Base-by-base conservation (phyloP, 2,329 filamentous ascomycete species). In the Chalara sp. region DNA sequence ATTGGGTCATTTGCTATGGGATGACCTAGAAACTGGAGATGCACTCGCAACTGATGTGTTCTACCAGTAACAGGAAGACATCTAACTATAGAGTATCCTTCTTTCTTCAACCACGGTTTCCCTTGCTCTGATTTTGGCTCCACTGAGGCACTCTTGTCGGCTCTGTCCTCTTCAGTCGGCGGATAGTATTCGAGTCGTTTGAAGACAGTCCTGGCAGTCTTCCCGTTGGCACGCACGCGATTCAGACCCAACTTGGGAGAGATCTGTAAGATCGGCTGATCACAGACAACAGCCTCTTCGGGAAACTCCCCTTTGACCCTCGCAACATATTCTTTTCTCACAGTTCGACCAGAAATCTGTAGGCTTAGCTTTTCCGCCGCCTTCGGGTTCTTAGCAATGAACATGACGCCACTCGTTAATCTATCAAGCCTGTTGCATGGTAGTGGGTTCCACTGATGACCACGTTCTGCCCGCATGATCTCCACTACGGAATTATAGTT, bases 1-100 rank as follows among this genome's bases (percentile, higher is more conserved):
- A 99, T 97, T 6, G 93, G 93, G 65, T 99, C 93, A 67, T 99
- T 99, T 57, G 89, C 84, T 60, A 99, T 97, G 1, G 93, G 93
- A 65, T 97, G 87, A 1, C 93, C 93, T 4, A 99, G 75, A 67
- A 89, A 95, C 65, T 99, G 93, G 12, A 99, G 76, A 63, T 99
- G 93, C 13, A 99, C 93, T 33, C 93, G 83, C 46, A 99, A 79
- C 67, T 99, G 93, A 64, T 99, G 93, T 10, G 93, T 99, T 47
- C 93, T 81, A 1, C 93, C 93, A 0, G 93, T 99, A 31, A 97
- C 80, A 0, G 93, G 93, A 51, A 95, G 79, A 66, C 93, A 97
- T 59, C 93, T 86, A 12, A 99, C 91, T 57, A 99, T 89, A 31
- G 90, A 96, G 70, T 97, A 97, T 35, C 91, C 91, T 61, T 85